Evolutionary conservation across 345 rosid species (phyloP).

Genomic region (Syzygium oleosum): DNA sequence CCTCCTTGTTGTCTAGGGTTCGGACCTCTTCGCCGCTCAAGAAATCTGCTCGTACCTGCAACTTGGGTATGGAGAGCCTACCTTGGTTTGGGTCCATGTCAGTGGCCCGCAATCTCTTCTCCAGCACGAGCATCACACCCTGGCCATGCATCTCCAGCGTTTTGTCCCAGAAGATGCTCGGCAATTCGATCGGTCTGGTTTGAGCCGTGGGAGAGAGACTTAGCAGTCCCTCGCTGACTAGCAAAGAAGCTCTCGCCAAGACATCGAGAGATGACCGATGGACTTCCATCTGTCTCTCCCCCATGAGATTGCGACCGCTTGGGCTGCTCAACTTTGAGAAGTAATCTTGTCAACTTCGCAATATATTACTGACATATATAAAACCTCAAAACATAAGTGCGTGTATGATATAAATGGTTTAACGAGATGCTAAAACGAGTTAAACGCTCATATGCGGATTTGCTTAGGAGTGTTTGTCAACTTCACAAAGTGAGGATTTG

Average conservation of each 20-base stretch:
- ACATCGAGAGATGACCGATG: too few species aligned
- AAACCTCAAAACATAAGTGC: background rate
- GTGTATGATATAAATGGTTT: too few species aligned
- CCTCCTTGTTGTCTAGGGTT: background rate
- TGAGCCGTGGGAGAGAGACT: slow-evolving; percentile 11
- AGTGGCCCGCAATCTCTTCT: rapidly evolving
- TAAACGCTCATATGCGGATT: too few species aligned
- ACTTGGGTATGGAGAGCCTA: background rate
- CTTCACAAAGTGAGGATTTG: background rate
- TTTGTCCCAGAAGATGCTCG: background rate
- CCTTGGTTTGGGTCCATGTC: background rate
- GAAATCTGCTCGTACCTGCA: rapidly evolving
- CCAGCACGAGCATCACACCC: background rate
- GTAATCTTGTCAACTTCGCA: background rate
- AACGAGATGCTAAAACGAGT: background rate
- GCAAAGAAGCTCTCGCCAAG: rapidly evolving
- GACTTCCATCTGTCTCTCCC: too few species aligned
- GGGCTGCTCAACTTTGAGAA: too few species aligned
- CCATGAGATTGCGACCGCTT: background rate
- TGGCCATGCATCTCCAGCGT: background rate
- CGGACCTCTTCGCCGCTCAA: rapidly evolving
- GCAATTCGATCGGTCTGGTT: background rate
- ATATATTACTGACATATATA: background rate
- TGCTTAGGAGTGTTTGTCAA: background rate
- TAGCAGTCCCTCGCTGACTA: too few species aligned